Evolutionary conservation across 345 rosid species (phyloP).

Genomic region (Gossypium rotundifolium): DNA sequence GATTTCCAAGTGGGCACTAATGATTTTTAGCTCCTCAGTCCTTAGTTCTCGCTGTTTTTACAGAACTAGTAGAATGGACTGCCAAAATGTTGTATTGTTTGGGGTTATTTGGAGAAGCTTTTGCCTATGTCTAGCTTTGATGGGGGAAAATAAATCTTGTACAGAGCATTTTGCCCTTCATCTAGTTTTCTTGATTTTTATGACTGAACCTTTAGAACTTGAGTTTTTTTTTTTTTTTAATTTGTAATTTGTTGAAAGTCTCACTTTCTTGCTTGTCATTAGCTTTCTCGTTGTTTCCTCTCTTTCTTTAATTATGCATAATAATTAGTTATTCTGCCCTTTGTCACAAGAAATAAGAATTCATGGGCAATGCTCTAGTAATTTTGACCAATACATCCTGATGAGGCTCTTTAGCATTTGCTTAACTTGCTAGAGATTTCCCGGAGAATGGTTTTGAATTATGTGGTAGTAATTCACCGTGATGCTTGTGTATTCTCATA

Average conservation of each 20-base stretch:
- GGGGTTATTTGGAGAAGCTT: neutral
- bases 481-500: slow-evolving; percentile 11
- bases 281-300: neutral
- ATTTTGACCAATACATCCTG: neutral
- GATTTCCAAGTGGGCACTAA: neutral
- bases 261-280: neutral
- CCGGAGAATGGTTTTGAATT: neutral
- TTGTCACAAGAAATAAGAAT: neutral
- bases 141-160: neutral
- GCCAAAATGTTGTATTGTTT: neutral
- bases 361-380: neutral
- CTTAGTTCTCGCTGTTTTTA: neutral
- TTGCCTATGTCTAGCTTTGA: neutral
- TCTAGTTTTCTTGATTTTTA: neutral
- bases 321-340: neutral
- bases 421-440: neutral
- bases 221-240: neutral
- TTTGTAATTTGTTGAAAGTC: neutral
- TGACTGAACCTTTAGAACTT: neutral
- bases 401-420: neutral
- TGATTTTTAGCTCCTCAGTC: neutral
- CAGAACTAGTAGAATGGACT: neutral
- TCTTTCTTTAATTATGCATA: neutral
- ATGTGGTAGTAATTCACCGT: slow-evolving; percentile 8
- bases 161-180: neutral